Percentiles rank a stretch among this genome's conserved stretches.
Evolutionary conservation across 169 alveolate species (phyloP).

Genomic region (Cystoisospora suis): DNA sequence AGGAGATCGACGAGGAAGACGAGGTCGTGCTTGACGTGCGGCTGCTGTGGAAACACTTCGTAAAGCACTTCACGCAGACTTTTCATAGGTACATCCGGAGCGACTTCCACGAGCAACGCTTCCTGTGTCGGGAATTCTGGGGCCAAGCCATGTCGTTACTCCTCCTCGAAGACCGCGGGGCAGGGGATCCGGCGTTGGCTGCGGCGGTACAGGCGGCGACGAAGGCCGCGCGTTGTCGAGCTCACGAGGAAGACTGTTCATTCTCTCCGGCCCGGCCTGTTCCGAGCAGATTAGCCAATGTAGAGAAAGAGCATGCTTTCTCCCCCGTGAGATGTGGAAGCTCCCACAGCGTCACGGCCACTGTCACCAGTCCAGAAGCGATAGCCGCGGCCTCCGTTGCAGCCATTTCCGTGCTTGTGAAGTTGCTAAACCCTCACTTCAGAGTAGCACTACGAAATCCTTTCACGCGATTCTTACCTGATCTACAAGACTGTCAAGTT

Average conservation of each 20-base stretch:
- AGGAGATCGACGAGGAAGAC: background rate
- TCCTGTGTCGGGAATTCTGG: conserved; percentile 49
- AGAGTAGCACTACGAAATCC: conserved; percentile 40
- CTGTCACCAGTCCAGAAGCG: background rate
- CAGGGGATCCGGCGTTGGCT: background rate
- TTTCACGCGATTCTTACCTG: conserved; percentile 44
- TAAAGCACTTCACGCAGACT: conserved; percentile 1
- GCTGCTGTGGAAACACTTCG: conserved; percentile 28
- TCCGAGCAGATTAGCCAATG: no score
- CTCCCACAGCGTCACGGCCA: background rate
- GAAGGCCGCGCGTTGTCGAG: background rate
- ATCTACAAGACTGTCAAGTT: conserved; percentile 35
- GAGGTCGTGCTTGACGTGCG: conserved; percentile 1
- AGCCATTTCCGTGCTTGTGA: background rate
- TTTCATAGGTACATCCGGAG: conserved; percentile 10
- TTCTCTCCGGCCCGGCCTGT: background rate
- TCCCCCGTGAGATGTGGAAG: no score
- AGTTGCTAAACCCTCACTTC: conserved; percentile 2
- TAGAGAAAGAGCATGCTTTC: no score
- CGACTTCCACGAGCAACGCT: conserved; percentile 49
- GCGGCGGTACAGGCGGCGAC: background rate
- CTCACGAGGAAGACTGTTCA: no score
- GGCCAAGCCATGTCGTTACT: conserved; percentile 50
- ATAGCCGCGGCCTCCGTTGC: conserved; percentile 4
- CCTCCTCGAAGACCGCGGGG: conserved; percentile 28